Conservation (phyloP, 2,329 filamentous ascomycete genomes). For the Diaporthe ilicicola region DNA sequence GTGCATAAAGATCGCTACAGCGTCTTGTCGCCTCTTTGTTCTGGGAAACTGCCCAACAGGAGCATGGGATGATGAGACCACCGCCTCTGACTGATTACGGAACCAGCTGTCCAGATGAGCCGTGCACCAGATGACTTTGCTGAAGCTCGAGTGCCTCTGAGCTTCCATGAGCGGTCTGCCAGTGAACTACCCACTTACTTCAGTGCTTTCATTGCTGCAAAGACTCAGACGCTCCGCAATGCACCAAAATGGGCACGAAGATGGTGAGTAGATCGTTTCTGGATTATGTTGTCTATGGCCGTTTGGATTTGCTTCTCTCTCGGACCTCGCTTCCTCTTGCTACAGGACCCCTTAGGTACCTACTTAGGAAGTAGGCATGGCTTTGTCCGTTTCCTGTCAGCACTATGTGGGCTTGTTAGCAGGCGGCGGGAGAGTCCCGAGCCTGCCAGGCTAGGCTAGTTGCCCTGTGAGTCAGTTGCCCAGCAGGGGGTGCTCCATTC, state of each 20-base stretch:
- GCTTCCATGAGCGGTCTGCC: background rate
- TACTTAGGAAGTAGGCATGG: too few relatives aligned
- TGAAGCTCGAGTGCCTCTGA: background rate
- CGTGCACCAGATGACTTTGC: constrained; percentile 1
- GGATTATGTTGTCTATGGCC: background rate
- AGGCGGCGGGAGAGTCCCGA: too few relatives aligned
- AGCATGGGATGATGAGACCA: background rate
- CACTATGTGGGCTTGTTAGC: too few relatives aligned
- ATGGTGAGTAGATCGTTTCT: constrained; percentile 2
- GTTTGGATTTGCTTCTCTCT: background rate
- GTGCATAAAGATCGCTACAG: background rate
- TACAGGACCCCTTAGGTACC: too few relatives aligned
- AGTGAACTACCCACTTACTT: background rate
- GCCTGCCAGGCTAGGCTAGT: background rate
- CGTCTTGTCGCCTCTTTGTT: background rate
- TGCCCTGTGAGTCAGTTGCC: background rate
- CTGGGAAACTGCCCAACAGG: background rate
- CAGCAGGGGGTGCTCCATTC: background rate
- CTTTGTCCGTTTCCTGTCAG: too few relatives aligned
- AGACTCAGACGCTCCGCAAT: background rate
- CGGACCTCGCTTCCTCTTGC: background rate
- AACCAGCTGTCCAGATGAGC: background rate
- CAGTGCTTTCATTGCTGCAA: background rate
- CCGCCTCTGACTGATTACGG: background rate
- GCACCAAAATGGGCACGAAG: background rate